Evolutionary conservation across 2,329 filamentous ascomycete genomes (phyloP).

Genomic region (Colletotrichum chrysophilum): DNA sequence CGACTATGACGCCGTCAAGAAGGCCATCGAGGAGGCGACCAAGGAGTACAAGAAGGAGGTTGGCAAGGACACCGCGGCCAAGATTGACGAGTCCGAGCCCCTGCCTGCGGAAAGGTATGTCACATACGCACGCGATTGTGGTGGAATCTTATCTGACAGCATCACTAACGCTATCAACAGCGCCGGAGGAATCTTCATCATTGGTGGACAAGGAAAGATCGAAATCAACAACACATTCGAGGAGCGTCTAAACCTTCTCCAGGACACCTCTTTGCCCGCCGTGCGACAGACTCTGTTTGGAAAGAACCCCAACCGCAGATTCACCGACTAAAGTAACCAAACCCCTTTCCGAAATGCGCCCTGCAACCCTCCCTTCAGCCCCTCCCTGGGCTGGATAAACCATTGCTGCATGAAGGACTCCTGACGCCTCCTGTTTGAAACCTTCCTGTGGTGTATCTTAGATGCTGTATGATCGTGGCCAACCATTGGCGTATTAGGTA

Average conservation of each 20-base stretch:
- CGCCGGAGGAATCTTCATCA: conserved; percentile 80
- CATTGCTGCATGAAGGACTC: conserved; percentile 12
- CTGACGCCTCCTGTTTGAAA: conserved; percentile 13
- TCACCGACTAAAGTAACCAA: conserved; percentile 73
- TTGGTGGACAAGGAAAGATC: conserved; percentile 89
- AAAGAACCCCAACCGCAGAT: conserved; percentile 93
- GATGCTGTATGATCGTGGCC: conserved; percentile 25
- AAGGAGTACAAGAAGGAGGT: conserved; percentile 84
- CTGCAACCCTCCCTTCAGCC: conserved; percentile 6
- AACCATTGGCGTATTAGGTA: conserved; percentile 23
- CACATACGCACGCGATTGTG: background rate
- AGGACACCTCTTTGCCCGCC: conserved; percentile 82
- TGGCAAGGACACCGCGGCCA: conserved; percentile 71
- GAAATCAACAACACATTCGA: conserved; percentile 99
- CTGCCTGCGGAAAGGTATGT: conserved; percentile 85
- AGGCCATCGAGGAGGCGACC: conserved; percentile 77
- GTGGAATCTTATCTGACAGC: background rate
- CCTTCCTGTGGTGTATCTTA: conserved; percentile 25
- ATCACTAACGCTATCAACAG: conserved; percentile 57
- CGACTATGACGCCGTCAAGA: conserved; percentile 77
- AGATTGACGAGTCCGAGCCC: conserved; percentile 79
- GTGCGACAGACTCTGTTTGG: conserved; percentile 90
- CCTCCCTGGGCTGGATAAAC: background rate
- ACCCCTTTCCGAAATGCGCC: background rate
- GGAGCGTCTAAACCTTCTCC: conserved; percentile 83